Evolutionary conservation across 1,284 basidiomycete species (phyloP), one percentile per base, ranked within the genome.

Genomic region (Ustilago curta): DNA sequence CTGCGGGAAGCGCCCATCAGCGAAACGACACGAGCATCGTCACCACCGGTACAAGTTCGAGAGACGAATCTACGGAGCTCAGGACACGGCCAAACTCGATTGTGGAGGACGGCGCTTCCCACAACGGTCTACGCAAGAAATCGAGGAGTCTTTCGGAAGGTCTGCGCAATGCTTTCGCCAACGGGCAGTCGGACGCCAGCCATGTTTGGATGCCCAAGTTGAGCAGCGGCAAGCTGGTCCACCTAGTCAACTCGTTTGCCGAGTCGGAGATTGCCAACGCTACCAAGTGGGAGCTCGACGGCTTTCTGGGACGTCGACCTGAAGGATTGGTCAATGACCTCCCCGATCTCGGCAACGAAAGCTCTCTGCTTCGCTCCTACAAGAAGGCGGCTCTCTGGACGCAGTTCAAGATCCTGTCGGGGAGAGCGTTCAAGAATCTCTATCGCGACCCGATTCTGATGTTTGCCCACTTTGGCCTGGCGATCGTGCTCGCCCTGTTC

Each of bases 401-500:
- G 21, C 96, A 99, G 86, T 97, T 99, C 84, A 89, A 89, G 82
- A 94, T 98, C 68, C 86, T 99, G 77, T 95, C 93, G 80, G 94
- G 95, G 23, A 86, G 96, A 63, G 95, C 95, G n/a, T 99, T 98
- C 88, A 98, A 98, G 89, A 98, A 98, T 83, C 86, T 98, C 65
- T 84, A 81, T 68, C 90, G 96, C 39, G 95, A 99, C 83, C 95
- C 96, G 0, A 91, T 95, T 62, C 86, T 98, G 59, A 89, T 99
- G 88, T 88, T 91, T 11, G 91, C 94, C 4, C 96, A 99, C 86
- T 99, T 98, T 86, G 83, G 91, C 29, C 91, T 93, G 16, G 91
- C 94, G 1, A 89, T 98, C 76, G 88, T 88, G 6, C 88, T 97
- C 49, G 96, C 94, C 92, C 56, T 93, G 55, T 88, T 95, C 56